Conservation (phyloP, 805 yeast species). For the Scheffersomyces spartinae region DNA sequence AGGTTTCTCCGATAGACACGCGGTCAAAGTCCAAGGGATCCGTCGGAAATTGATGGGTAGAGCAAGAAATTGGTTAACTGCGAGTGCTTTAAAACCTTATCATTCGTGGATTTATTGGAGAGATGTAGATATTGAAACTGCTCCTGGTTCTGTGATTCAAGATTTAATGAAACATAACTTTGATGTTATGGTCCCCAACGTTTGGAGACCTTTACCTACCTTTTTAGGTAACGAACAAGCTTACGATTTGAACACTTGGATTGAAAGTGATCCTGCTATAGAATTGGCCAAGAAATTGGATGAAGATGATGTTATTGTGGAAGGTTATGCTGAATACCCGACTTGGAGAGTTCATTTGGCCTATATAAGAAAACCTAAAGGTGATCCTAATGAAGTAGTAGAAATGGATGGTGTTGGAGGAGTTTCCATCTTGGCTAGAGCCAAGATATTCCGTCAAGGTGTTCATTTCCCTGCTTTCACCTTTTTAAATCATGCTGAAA, state of each 20-base stretch:
- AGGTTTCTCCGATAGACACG: constrained; percentile 75
- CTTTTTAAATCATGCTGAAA: constrained; percentile 76
- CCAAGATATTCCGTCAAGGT: constrained; percentile 64
- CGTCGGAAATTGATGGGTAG: constrained; percentile 79
- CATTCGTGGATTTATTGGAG: constrained; percentile 92
- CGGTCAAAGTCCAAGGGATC: constrained; percentile 75
- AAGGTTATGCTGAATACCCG: constrained; percentile 79
- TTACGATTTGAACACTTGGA: constrained; percentile 94
- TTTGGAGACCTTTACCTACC: constrained; percentile 94
- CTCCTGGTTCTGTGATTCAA: constrained; percentile 67
- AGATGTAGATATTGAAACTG: constrained; percentile 77
- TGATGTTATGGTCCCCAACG: constrained; percentile 77
- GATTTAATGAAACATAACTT: constrained; percentile 56
- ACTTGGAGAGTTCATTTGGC: constrained; percentile 81
- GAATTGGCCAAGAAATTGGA: constrained; percentile 51
- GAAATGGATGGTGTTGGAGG: constrained; percentile 84
- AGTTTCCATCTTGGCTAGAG: constrained; percentile 68
- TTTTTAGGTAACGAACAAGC: constrained; percentile 89
- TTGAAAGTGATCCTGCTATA: constrained; percentile 71
- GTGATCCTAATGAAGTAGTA: constrained; percentile 51
- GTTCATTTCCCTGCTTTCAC: constrained; percentile 81
- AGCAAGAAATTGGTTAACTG: constrained; percentile 75
- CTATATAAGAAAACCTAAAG: constrained; percentile 50
- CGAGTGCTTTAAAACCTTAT: constrained; percentile 65
- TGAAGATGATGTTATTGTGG: constrained; percentile 81